Base-by-base conservation (phyloP, 2,329 filamentous ascomycete species). In the Pseudogymnoascus sp. region DNA sequence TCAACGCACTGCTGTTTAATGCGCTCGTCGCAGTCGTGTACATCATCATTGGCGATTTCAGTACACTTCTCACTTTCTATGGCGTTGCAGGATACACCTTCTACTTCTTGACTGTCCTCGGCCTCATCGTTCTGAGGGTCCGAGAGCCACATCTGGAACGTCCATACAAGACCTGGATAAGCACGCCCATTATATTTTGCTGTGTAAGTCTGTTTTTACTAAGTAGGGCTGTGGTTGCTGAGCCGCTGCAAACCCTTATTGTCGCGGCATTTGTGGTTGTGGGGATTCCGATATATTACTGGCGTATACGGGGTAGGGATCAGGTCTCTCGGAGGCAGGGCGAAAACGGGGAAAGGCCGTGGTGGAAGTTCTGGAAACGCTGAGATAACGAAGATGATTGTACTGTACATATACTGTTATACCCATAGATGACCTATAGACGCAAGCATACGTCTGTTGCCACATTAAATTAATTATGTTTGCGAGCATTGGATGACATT, bases 61-160 rank as follows among this genome's bases (percentile, higher is more conserved):
- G 86, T 60, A 96, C 93, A 0, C 83, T 99, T 2, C 83, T 97
- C 63, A 97, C 94, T 0, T 99, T 99, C 73, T 97, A 97, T 76
- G 94, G 94, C 62, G 94, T 99, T 10, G 94, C 94, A 0, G 92
- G 92, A 12, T 99, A 99, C 74, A 91, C 91, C 0, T 99, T 99
- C 73, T 99, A 99, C 78, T 99, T 99, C 74, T 78, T 96, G 62
- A 95, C 93, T 0, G 94, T 99, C 0, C 83, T 99, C 0, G 94
- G 94, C 0, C 81, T 99, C 58, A 97, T 99, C 65, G 84, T 99
- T 60, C 80, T 99, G 65, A 83, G 94, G 31, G 91, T 97, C 31
- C 84, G 84, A 65, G 94, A 99, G 74, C 94, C 94, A 3, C 81
- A 87, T 65, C 81, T 99, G 51, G 92, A 97, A 74, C 79, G 94